Base-by-base conservation (phyloP, 2,329 filamentous ascomycete genomes). In the Colletotrichum siamense region DNA sequence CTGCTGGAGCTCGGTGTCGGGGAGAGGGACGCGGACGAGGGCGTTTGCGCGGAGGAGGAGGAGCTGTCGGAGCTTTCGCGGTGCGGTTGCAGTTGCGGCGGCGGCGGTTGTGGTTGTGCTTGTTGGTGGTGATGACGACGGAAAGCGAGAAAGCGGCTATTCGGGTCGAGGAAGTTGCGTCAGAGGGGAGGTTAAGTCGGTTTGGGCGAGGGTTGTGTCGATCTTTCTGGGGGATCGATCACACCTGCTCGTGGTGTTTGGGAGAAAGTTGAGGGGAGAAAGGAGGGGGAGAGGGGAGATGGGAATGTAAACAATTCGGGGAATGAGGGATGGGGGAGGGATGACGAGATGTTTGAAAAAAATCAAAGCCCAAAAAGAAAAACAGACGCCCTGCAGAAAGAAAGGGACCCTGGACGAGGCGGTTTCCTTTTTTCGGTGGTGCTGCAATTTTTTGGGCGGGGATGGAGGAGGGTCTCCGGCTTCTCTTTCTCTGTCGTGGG, bases 121-220 rank as follows among this genome's bases (percentile, higher is more conserved):
- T 71, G 61, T 12, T 72, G 70, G n/a, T 52, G 70, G 36, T 69
- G 59, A 61, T 65, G 74, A 26, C 65, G 59, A 71, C 70, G 70
- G 49, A 74, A 76, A n/a, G 70, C 16, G 28, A 76, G 64, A 28
- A 76, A 73, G 36, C 74, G 74, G 59, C 74, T 76, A 28, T 62
- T 74, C 6, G n/a, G 59, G 52, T 74, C 8, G 59, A 36, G 26
- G 24, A 30, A 30, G 49, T 74, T 76, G 65, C 74, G 74, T 76
- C 74, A 76, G 74, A 76, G 70, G 44, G 2, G 28, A 28, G 44
- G n/a, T 52, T 24, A 52, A 24, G 44, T 52, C 26, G 24, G 34
- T 66, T 49, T 15, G 34, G 72, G 18, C 44, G 26, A 66, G 13
- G 22, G 18, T 18, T 15, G 18, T 22, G 26, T 18, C 44, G 59